Percentiles rank a stretch among this genome's conserved stretches.
These are phyloP conservation scores for Botryotinia calthae DNA, from an alignment of 2,329 filamentous ascomycete species.

Conservation along the genomic window DNA sequence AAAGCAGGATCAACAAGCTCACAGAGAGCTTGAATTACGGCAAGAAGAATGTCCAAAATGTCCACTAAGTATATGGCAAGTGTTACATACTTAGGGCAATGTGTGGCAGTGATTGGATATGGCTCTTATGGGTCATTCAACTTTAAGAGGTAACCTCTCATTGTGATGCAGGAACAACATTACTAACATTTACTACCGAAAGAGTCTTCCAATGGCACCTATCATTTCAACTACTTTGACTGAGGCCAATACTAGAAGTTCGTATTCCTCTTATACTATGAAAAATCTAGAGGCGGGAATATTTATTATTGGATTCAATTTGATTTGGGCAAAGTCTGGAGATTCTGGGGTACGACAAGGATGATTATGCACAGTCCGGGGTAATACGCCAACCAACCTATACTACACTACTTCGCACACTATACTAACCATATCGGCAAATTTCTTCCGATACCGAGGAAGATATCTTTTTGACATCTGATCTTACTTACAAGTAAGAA, in stretches of 20 bases:
- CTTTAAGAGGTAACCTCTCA: neutral
- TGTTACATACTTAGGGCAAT: neutral
- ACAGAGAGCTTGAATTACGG: neutral
- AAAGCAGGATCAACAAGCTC: neutral
- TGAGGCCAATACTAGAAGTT: neutral
- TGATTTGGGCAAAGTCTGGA: slow-evolving; percentile 15
- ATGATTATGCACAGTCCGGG: slow-evolving; percentile 8
- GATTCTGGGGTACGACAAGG: slow-evolving; percentile 17
- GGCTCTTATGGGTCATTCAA: neutral
- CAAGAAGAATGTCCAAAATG: neutral
- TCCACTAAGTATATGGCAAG: neutral
- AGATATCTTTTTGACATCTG: slow-evolving; percentile 14
- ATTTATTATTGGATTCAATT: neutral
- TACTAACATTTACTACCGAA: neutral
- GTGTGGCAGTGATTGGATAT: neutral
- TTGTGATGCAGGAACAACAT: slow-evolving; percentile 11
- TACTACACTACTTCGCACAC: neutral
- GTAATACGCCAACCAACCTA: neutral
- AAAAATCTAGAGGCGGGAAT: neutral
- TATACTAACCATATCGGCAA: neutral
- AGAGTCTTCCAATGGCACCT: neutral
- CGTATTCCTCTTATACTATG: neutral
- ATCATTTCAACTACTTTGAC: neutral
- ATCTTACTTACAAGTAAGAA: neutral
- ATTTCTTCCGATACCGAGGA: slow-evolving; percentile 10